These are phyloP conservation scores for Breviolum minutum DNA, from an alignment of 73 alveolate genomes.

Conservation along the genomic window DNA sequence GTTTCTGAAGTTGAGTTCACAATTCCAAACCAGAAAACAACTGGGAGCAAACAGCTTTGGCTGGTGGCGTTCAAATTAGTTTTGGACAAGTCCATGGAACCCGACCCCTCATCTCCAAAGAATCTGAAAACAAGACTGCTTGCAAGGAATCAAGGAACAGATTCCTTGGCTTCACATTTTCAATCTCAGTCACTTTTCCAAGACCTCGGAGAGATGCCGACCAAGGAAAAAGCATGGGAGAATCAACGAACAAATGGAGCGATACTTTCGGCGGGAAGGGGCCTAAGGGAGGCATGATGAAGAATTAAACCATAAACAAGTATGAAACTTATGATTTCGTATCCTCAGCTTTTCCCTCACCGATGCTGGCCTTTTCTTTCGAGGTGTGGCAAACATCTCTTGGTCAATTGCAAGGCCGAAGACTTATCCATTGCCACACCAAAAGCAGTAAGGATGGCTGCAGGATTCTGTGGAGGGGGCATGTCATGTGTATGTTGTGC, in stretches of 20 bases:
- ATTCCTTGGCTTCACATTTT: conserved; percentile 40
- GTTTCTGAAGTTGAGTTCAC: too few species aligned
- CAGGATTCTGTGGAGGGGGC: too few species aligned
- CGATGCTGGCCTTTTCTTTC: conserved; percentile 37
- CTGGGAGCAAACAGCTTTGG: background rate
- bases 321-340: too few species aligned
- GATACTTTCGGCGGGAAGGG: background rate
- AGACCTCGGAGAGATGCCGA: background rate
- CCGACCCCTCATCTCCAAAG: background rate
- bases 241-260: background rate
- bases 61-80: background rate
- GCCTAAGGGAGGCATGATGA: too few species aligned
- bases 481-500: background rate
- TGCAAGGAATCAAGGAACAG: background rate
- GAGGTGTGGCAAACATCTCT: conserved; percentile 49
- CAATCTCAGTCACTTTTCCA: conserved; percentile 42
- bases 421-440: conserved; percentile 71
- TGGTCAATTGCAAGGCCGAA: conserved; percentile 45
- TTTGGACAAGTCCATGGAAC: background rate
- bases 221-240: background rate
- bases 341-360: too few species aligned
- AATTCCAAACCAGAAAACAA: too few species aligned
- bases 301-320: too few species aligned
- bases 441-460: too few species aligned
- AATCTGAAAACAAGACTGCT: background rate